Evolutionary conservation across 2,329 filamentous ascomycete species (phyloP).

Genomic region (Colletotrichum lini): DNA sequence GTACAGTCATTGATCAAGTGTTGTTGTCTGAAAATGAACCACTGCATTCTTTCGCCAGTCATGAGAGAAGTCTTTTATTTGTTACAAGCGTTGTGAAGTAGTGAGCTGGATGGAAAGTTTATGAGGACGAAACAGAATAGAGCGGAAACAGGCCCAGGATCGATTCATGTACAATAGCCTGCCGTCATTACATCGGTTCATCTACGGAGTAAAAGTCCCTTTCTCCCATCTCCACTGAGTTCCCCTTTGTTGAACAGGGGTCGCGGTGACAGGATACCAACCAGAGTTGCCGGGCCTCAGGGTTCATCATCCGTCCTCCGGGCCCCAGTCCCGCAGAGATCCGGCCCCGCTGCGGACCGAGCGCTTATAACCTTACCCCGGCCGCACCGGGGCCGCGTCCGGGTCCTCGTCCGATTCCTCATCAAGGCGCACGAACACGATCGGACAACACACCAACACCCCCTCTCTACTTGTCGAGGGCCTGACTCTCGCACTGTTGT

Average conservation of each 20-base stretch:
- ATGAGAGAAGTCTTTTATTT: neutral
- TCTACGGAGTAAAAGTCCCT: neutral
- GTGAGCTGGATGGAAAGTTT: neutral
- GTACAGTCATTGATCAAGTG: too few relatives aligned
- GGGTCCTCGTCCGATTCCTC: neutral
- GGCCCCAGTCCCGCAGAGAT: neutral
- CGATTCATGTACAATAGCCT: neutral
- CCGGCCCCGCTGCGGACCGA: neutral
- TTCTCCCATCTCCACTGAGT: neutral
- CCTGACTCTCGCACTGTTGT: constrained; percentile 69
- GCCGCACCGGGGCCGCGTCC: too few relatives aligned
- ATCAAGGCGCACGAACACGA: neutral
- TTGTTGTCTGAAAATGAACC: too few relatives aligned
- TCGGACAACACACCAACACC: neutral
- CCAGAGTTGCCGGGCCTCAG: neutral
- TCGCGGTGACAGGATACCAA: neutral
- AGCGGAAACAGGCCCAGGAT: neutral
- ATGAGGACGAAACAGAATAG: neutral
- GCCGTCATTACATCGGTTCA: neutral
- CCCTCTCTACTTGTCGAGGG: constrained; percentile 62
- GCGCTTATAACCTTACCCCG: neutral
- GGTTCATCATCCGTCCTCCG: neutral
- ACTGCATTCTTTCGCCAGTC: too few relatives aligned
- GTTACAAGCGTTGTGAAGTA: neutral
- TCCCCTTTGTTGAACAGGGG: neutral